A percentile compares a stretch with the other conserved stretches of the same genome.
phyloP scores from a whole-genome alignment of 768 basidiomycete species.

The Trametopsis cervina region DNA sequence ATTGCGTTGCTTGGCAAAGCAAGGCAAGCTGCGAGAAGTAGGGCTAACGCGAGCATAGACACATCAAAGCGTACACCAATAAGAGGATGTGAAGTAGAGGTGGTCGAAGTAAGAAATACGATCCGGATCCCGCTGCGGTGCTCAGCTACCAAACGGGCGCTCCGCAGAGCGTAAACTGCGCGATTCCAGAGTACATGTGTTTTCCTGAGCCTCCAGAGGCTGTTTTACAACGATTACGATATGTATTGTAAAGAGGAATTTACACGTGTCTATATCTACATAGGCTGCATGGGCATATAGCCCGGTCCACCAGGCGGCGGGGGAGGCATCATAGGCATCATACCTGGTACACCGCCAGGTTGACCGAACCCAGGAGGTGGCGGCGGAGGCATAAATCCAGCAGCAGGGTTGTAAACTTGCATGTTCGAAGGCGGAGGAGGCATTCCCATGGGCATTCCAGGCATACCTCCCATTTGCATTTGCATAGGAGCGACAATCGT shows the following conservation, averaged over 20 bases:
- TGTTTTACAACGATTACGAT: not conserved
- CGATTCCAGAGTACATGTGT: too few species aligned
- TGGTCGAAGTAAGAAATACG: too few species aligned
- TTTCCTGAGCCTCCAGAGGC: not conserved
- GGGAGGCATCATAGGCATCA: conserved; percentile 36
- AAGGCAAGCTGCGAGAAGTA: conserved; percentile 1
- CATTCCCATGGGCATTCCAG: conserved; percentile 28
- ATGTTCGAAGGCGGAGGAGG: conserved; percentile 34
- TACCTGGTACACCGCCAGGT: conserved; percentile 27
- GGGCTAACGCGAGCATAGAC: not conserved
- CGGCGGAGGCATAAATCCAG: conserved; percentile 41
- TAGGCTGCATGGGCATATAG: conserved; percentile 12
- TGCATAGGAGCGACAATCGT: conserved; percentile 46
- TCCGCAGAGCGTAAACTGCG: too few species aligned
- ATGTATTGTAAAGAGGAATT: not conserved
- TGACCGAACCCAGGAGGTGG: conserved; percentile 55
- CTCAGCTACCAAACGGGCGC: too few species aligned
- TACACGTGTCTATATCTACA: not conserved
- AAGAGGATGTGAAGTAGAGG: too few species aligned
- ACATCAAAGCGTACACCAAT: too few species aligned
- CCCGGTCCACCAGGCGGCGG: conserved; percentile 26
- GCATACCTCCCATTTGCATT: conserved; percentile 27
- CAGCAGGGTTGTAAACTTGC: conserved; percentile 37
- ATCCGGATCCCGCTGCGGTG: too few species aligned
- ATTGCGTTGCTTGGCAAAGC: conserved; percentile 15